Conservation (phyloP, 2,329 filamentous ascomycete species). For the Aspergillus quadrilineatus region DNA sequence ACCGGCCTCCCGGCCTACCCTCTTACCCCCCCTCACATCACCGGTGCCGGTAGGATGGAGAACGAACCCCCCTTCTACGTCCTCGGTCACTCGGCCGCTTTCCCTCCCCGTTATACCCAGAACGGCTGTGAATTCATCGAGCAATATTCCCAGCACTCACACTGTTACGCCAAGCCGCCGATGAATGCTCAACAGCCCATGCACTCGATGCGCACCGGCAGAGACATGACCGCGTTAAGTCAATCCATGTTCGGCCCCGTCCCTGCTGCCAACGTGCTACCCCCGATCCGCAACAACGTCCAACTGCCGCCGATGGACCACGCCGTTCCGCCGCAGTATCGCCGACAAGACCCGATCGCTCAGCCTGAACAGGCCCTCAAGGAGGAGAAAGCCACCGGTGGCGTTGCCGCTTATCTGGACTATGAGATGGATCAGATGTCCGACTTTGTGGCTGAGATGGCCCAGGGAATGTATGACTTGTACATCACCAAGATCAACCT, state of each 20-base stretch:
- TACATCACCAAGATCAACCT: slow-evolving; percentile 56
- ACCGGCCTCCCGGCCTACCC: slow-evolving; percentile 43
- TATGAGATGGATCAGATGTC: slow-evolving; percentile 97
- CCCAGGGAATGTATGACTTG: slow-evolving; percentile 67
- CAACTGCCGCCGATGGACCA: slow-evolving; percentile 43
- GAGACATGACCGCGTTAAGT: slow-evolving; percentile 35
- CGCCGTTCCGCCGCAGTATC: slow-evolving; percentile 44
- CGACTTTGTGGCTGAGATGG: slow-evolving; percentile 90
- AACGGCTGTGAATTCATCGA: slow-evolving; percentile 48
- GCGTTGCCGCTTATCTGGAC: slow-evolving; percentile 89
- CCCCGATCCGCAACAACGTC: slow-evolving; percentile 42
- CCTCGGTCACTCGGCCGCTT: slow-evolving; percentile 36
- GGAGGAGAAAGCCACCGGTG: slow-evolving; percentile 70
- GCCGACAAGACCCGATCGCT: slow-evolving; percentile 39
- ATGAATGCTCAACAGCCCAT: slow-evolving; percentile 33
- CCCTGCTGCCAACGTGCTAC: slow-evolving; percentile 37
- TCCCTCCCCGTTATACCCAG: slow-evolving; percentile 44
- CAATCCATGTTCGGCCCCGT: slow-evolving; percentile 39
- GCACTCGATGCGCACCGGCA: slow-evolving; percentile 31
- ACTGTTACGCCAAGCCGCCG: slow-evolving; percentile 40
- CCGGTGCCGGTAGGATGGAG: slow-evolving; percentile 38
- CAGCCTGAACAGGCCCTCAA: slow-evolving; percentile 46
- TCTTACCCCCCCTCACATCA: slow-evolving; percentile 44
- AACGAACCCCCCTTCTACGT: slow-evolving; percentile 41
- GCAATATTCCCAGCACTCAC: slow-evolving; percentile 47